These are phyloP conservation scores for Vaucheria bursata DNA, from an alignment of 352 stramenopile species.

Conservation along the genomic window DNA sequence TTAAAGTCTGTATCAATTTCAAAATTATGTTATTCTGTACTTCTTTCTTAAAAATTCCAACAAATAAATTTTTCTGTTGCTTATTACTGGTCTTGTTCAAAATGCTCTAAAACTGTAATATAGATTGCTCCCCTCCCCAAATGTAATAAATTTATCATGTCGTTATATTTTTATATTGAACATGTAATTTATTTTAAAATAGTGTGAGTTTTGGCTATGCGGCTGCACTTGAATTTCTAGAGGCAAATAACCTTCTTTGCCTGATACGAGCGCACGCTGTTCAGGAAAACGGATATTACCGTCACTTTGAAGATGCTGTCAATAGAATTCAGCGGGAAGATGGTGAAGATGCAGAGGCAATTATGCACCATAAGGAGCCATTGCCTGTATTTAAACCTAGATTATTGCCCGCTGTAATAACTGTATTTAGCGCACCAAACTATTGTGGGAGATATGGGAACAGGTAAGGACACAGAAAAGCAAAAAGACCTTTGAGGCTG, in stretches of 20 bases:
- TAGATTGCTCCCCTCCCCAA: too few species aligned
- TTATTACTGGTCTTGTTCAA: too few species aligned
- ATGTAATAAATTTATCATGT: constrained; percentile 60
- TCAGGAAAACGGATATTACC: constrained; percentile 44
- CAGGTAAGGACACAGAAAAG: too few species aligned
- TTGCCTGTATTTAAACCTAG: neutral
- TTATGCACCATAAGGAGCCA: neutral
- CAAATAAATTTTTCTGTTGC: too few species aligned
- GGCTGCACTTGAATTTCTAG: constrained; percentile 63
- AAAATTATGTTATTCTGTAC: too few species aligned
- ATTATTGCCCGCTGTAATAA: constrained; percentile 63
- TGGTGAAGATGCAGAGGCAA: neutral
- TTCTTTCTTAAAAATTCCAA: too few species aligned
- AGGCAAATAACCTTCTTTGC: constrained; percentile 58
- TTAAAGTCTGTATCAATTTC: too few species aligned
- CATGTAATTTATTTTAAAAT: too few species aligned
- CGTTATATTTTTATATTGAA: constrained; percentile 90
- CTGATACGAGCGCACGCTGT: constrained; percentile 70
- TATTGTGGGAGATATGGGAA: constrained; percentile 90
- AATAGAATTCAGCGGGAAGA: constrained; percentile 32
- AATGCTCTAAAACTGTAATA: too few species aligned
- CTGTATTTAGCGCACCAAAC: constrained; percentile 86
- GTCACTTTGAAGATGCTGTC: constrained; percentile 52
- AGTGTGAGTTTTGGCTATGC: constrained; percentile 76
- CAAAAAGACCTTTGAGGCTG: too few species aligned